A percentile compares a stretch with the other conserved stretches of the same genome.
Evolutionary conservation across 208 protist genomes (phyloP).

Genomic region (Trypanosoma grayi): DNA sequence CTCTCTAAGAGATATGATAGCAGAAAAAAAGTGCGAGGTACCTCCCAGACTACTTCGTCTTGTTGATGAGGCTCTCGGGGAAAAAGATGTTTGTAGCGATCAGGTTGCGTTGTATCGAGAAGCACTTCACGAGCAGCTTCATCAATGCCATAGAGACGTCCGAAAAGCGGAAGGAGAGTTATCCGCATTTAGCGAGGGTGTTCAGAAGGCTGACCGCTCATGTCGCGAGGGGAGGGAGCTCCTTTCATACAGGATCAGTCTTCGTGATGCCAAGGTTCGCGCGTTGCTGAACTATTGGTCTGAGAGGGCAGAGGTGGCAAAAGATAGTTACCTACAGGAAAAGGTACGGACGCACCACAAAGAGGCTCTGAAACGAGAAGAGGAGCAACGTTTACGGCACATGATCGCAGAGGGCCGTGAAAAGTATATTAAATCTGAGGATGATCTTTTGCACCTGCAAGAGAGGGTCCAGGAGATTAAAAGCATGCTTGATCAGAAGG

Average conservation of each 20-base stretch:
- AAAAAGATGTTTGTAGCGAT: not conserved
- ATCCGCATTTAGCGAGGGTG: constrained; percentile 16
- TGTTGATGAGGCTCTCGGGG: constrained; percentile 1
- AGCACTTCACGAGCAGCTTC: constrained; percentile 20
- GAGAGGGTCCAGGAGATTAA: constrained; percentile 22
- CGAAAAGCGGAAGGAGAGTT: constrained; percentile 28
- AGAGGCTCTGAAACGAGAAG: not conserved
- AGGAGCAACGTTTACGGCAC: constrained; percentile 27
- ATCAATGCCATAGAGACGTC: constrained; percentile 31
- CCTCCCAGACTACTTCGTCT: constrained; percentile 1
- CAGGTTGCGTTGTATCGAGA: constrained; percentile 6
- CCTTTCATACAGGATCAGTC: constrained; percentile 30
- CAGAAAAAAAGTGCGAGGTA: not conserved
- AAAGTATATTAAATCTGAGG: constrained; percentile 29
- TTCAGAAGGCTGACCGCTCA: constrained; percentile 21
- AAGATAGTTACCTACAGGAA: constrained; percentile 30
- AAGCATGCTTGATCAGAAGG: constrained; percentile 1
- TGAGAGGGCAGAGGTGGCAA: constrained; percentile 18
- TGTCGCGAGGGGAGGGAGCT: constrained; percentile 21
- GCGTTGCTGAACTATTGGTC: constrained; percentile 41
- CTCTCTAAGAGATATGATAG: not conserved
- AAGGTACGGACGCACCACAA: constrained; percentile 27
- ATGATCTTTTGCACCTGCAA: constrained; percentile 17
- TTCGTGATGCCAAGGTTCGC: constrained; percentile 38
- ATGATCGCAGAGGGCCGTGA: constrained; percentile 25